These are phyloP conservation scores for Podospora didyma DNA, from an alignment of 495 filamentous ascomycete genomes.

Conservation along the genomic window DNA sequence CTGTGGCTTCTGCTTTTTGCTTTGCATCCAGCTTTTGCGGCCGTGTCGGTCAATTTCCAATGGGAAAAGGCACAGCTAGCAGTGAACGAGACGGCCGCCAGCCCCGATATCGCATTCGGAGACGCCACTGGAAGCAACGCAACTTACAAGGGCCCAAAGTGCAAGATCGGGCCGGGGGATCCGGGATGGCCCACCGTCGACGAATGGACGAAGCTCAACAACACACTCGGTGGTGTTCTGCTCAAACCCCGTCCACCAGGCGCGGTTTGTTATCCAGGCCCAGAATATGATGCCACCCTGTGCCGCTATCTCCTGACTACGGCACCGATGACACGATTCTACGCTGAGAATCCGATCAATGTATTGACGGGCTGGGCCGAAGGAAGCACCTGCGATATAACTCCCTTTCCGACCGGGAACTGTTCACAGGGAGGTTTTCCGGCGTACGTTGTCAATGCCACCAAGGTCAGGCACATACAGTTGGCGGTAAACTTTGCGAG, in stretches of 20 bases:
- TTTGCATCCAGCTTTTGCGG: slow-evolving; percentile 1
- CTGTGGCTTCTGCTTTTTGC: background rate
- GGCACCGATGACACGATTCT: slow-evolving; percentile 24
- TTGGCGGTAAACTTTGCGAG: slow-evolving; percentile 57
- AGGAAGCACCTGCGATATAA: slow-evolving; percentile 27
- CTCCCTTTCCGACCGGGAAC: slow-evolving; percentile 19
- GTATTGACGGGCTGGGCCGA: slow-evolving; percentile 32
- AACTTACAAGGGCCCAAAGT: slow-evolving; percentile 16
- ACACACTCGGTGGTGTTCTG: slow-evolving; percentile 40
- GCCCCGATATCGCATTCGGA: slow-evolving; percentile 34
- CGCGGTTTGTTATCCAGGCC: slow-evolving; percentile 47
- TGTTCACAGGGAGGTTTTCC: slow-evolving; percentile 57
- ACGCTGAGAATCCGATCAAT: slow-evolving; percentile 31
- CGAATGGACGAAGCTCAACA: slow-evolving; percentile 44
- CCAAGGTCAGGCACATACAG: slow-evolving; percentile 48
- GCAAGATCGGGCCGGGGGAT: slow-evolving; percentile 50
- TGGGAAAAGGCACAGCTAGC: slow-evolving; percentile 30
- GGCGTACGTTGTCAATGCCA: slow-evolving; percentile 55
- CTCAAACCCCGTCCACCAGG: slow-evolving; percentile 49
- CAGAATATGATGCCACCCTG: slow-evolving; percentile 34
- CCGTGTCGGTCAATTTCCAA: slow-evolving; percentile 14
- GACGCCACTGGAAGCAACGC: slow-evolving; percentile 12
- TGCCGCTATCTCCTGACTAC: slow-evolving; percentile 31
- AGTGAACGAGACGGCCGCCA: slow-evolving; percentile 23
- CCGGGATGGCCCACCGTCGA: slow-evolving; percentile 37